These are phyloP conservation scores for Mayamaea pseudoterrestris DNA, from an alignment of 108 stramenopile species.

Conservation along the genomic window DNA sequence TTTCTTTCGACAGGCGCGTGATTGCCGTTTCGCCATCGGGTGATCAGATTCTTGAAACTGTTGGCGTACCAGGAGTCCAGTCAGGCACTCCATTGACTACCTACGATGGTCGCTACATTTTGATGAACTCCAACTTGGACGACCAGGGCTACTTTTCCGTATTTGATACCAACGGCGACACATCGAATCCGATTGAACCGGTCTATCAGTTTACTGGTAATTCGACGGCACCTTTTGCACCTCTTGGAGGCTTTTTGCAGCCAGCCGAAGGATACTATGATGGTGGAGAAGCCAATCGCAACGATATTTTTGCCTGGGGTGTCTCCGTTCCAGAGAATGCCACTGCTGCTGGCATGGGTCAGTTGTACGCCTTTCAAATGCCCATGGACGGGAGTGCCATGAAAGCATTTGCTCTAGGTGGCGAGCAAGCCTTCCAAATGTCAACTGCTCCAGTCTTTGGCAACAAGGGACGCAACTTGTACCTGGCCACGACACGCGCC, in stretches of 20 bases:
- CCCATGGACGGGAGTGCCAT: background rate
- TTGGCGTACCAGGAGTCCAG: background rate
- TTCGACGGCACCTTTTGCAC: conserved; percentile 9
- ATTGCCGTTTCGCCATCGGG: background rate
- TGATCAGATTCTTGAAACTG: background rate
- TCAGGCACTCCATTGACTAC: conserved; percentile 24
- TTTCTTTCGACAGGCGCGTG: conserved; percentile 2
- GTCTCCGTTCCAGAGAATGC: conserved; percentile 4
- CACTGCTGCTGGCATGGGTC: conserved; percentile 4
- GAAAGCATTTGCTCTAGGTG: background rate
- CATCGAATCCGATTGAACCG: background rate
- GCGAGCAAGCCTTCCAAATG: conserved; percentile 7
- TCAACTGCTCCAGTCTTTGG: conserved; percentile 9
- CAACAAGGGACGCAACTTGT: conserved; percentile 11
- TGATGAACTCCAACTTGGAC: conserved; percentile 27
- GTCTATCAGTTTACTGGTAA: background rate
- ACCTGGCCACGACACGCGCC: conserved; percentile 8
- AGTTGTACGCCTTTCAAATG: conserved; percentile 18
- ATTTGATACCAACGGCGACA: conserved; percentile 5
- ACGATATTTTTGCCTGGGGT: conserved; percentile 11
- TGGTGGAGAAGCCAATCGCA: conserved; percentile 13
- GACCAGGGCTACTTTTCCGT: conserved; percentile 25
- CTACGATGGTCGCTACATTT: conserved; percentile 26
- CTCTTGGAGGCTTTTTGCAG: conserved; percentile 25
- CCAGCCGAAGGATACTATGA: conserved; percentile 26